Percentiles rank a stretch among this genome's conserved stretches.
phyloP scores from a whole-genome alignment of 2,329 filamentous ascomycete genomes.

The Trichoderma oligosporum region DNA sequence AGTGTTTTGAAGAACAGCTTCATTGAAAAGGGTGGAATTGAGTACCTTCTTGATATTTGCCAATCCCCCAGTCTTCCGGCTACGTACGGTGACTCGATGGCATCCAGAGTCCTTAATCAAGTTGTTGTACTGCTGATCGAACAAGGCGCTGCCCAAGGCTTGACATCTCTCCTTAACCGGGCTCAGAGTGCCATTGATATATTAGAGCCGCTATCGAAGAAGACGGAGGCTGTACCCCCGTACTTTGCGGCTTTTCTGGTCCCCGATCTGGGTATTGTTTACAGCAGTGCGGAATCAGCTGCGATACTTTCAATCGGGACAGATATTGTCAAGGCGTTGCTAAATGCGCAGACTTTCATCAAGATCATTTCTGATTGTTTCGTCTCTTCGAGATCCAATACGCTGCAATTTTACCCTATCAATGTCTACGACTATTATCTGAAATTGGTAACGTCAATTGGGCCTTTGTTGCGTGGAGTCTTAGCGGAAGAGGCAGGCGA shows the following conservation, averaged over 20 bases:
- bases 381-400: constrained; percentile 61
- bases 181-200: constrained; percentile 65
- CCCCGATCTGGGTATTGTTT: constrained; percentile 36
- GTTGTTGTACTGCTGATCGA: constrained; percentile 78
- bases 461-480: constrained; percentile 72
- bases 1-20: constrained; percentile 68
- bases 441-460: constrained; percentile 68
- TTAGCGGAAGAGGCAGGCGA: constrained; percentile 82
- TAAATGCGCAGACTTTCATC: constrained; percentile 72
- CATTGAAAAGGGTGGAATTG: constrained; percentile 73
- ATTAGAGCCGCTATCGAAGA: constrained; percentile 60
- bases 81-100: constrained; percentile 55
- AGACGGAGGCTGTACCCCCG: constrained; percentile 47
- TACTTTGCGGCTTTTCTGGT: constrained; percentile 69
- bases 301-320: constrained; percentile 63
- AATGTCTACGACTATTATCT: constrained; percentile 84
- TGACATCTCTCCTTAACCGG: constrained; percentile 76
- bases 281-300: constrained; percentile 34
- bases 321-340: constrained; percentile 70
- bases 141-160: constrained; percentile 70
- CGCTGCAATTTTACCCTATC: constrained; percentile 65
- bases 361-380: constrained; percentile 73
- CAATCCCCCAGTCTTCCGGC: constrained; percentile 75
- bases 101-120: constrained; percentile 66
- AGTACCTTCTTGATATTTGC: constrained; percentile 78